Conservation (phyloP, 2,329 filamentous ascomycete species). For the Tolypocladium guangdongense region DNA sequence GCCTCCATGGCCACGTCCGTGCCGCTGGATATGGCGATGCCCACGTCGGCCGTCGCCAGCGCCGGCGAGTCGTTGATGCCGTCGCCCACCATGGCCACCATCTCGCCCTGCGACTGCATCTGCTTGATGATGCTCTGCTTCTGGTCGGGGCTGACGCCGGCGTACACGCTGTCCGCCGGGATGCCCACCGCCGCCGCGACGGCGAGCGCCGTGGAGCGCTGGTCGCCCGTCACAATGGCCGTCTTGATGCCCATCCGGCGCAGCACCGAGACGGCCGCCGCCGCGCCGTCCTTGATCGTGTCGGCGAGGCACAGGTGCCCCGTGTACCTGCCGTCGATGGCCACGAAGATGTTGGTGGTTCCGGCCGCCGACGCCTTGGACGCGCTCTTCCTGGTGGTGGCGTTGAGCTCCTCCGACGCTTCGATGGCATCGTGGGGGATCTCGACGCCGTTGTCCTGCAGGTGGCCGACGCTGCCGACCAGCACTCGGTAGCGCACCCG, state of each 20-base stretch:
- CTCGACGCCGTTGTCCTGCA: constrained; percentile 57
- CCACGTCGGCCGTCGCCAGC: constrained; percentile 81
- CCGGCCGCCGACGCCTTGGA: constrained; percentile 36
- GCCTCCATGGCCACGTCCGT: constrained; percentile 98
- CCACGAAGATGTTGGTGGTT: constrained; percentile 84
- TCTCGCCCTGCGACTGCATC: constrained; percentile 62
- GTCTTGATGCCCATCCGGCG: constrained; percentile 76
- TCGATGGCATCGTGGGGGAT: constrained; percentile 54
- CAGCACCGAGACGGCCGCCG: constrained; percentile 69
- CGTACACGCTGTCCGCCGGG: constrained; percentile 60
- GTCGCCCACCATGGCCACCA: constrained; percentile 94
- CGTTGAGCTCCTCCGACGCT: constrained; percentile 49
- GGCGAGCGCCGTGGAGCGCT: constrained; percentile 69
- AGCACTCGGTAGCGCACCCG: constrained; percentile 66
- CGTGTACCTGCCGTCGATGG: constrained; percentile 70
- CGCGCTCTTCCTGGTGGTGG: constrained; percentile 18
- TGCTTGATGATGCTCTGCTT: constrained; percentile 78
- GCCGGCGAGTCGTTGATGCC: constrained; percentile 98
- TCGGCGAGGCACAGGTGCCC: constrained; percentile 80
- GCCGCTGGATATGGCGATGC: constrained; percentile 84
- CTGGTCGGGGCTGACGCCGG: constrained; percentile 81
- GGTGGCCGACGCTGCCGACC: constrained; percentile 70
- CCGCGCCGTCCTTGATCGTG: constrained; percentile 80
- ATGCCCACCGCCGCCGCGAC: constrained; percentile 81
- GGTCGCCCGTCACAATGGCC: constrained; percentile 90